Percentiles rank a stretch among this genome's conserved stretches.
Conservation (phyloP, 768 basidiomycete species). For the Hysterangium stoloniferum region DNA sequence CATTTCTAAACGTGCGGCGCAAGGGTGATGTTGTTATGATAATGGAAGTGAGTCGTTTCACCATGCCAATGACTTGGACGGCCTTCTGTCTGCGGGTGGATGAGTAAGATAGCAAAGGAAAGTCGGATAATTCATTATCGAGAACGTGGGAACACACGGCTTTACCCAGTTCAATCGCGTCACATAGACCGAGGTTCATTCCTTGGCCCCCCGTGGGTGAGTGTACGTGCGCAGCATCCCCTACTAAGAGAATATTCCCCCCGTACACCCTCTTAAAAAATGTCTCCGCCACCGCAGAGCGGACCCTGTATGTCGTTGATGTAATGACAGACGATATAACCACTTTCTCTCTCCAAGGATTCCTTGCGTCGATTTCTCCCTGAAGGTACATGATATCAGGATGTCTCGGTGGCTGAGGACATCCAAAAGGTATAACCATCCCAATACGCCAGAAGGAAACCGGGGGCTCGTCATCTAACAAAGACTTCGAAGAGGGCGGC, state of each 20-base stretch:
- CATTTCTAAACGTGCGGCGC: constrained; percentile 21
- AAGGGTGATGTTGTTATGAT: constrained; percentile 16
- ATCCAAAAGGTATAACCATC: neutral
- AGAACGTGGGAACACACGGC: constrained; percentile 30
- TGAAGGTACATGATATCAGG: constrained; percentile 9
- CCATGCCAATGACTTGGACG: constrained; percentile 33
- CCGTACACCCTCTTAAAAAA: neutral
- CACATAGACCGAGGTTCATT: constrained; percentile 53
- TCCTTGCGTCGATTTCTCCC: constrained; percentile 2
- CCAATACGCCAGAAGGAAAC: neutral
- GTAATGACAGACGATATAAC: neutral
- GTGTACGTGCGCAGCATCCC: constrained; percentile 47
- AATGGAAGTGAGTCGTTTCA: constrained; percentile 26
- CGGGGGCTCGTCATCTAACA: neutral
- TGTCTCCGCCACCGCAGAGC: constrained; percentile 3
- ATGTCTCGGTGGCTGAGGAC: neutral
- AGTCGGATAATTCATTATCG: constrained; percentile 20
- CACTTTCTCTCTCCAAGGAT: neutral
- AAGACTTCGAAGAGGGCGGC: neutral
- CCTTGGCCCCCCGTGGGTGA: constrained; percentile 50
- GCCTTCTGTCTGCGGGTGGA: constrained; percentile 30
- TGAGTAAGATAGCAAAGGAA: constrained; percentile 30
- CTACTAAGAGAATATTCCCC: constrained; percentile 22
- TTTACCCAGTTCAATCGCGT: constrained; percentile 41
- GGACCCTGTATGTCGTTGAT: neutral